phyloP scores from a whole-genome alignment of 1,139 yeast genomes.

The Magnusiomyces fungicola region DNA sequence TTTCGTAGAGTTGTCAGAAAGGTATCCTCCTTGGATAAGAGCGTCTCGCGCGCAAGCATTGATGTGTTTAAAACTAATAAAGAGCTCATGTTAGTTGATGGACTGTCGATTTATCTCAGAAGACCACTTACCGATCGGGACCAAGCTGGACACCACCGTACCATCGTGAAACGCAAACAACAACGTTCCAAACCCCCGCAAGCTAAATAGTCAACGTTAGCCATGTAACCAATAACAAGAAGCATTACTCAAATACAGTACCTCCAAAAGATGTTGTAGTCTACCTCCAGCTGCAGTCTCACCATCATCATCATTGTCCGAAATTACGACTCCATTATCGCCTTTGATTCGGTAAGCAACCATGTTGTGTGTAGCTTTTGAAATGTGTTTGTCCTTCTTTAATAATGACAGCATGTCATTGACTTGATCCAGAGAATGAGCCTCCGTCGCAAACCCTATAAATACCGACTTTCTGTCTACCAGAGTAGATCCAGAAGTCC shows the following conservation, averaged over 20 bases:
- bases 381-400: constrained; percentile 56
- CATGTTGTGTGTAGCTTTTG: constrained; percentile 72
- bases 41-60: constrained; percentile 86
- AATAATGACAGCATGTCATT: constrained; percentile 43
- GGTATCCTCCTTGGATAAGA: constrained; percentile 54
- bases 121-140: constrained; percentile 47
- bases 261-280: constrained; percentile 67
- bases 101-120: not conserved
- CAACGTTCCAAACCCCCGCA: constrained; percentile 72
- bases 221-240: not conserved
- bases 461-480: constrained; percentile 81
- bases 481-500: constrained; percentile 73
- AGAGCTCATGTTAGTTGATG: not conserved
- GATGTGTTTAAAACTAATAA: constrained; percentile 72
- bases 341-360: constrained; percentile 73
- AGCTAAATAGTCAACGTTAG: constrained; percentile 12
- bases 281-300: constrained; percentile 96
- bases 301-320: constrained; percentile 95
- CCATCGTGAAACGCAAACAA: constrained; percentile 89
- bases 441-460: constrained; percentile 64
- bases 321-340: constrained; percentile 45
- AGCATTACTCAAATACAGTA: constrained; percentile 29
- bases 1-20: constrained; percentile 21
- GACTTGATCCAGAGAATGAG: constrained; percentile 54
- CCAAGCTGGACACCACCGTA: constrained; percentile 90